Evolutionary conservation across 1,284 basidiomycete species (phyloP).

Genomic region (Boletus semigastroideus): DNA sequence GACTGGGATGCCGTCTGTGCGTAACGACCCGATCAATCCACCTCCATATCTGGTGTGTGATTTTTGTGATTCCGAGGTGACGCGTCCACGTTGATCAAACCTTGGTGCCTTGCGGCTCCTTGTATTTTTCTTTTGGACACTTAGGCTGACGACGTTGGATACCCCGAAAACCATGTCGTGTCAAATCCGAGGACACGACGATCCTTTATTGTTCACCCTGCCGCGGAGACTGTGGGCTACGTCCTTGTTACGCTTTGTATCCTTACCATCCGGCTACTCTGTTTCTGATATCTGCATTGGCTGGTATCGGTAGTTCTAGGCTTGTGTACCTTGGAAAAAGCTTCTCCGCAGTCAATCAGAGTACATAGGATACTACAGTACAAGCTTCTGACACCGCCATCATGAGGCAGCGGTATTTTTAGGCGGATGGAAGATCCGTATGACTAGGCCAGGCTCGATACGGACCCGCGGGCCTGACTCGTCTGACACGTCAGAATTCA

Average conservation of each 20-base stretch:
- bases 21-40: not conserved
- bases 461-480: not conserved
- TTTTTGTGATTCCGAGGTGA: not conserved
- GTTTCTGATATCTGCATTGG: slow-evolving; percentile 12
- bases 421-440: not conserved
- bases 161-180: not conserved
- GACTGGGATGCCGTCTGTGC: not conserved
- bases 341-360: slow-evolving; percentile 3
- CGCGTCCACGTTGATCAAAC: slow-evolving; percentile 1
- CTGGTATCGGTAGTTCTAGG: not conserved
- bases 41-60: slow-evolving; percentile 10
- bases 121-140: not conserved
- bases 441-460: slow-evolving; percentile 13
- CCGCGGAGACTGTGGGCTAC: slow-evolving; percentile 11
- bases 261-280: slow-evolving; percentile 21
- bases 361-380: too few species aligned
- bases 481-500: not conserved
- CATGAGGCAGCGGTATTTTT: not conserved
- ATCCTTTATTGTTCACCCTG: slow-evolving; percentile 5
- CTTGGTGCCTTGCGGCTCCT: slow-evolving; percentile 1
- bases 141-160: not conserved
- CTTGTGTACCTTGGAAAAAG: not conserved
- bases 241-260: slow-evolving; percentile 15
- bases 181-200: slow-evolving; percentile 5
- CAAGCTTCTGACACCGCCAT: slow-evolving; percentile 4